Evolutionary conservation across 208 protist genomes (phyloP).

Genomic region (Trypanosoma rangeli): DNA sequence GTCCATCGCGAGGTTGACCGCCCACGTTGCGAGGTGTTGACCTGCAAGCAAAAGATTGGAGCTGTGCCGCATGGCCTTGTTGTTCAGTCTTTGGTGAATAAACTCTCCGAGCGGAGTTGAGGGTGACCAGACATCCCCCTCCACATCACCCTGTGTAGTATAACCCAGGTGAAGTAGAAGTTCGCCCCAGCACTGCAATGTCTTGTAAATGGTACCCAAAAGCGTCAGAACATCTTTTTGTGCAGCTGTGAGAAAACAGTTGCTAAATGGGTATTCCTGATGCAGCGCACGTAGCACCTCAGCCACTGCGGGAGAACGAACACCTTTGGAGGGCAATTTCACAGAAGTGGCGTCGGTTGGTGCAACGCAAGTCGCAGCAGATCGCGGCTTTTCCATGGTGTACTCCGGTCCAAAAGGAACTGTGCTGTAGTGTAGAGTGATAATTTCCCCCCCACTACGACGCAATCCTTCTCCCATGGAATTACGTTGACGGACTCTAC

Average conservation of each 20-base stretch:
- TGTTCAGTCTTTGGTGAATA: conserved; percentile 73
- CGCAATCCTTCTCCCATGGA: conserved; percentile 13
- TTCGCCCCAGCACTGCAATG: conserved; percentile 45
- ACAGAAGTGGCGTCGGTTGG: conserved; percentile 35
- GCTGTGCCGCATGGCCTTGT: conserved; percentile 80
- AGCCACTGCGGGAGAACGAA: conserved; percentile 15
- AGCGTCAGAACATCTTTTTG: conserved; percentile 67
- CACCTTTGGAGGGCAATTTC: conserved; percentile 33
- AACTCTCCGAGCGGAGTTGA: conserved; percentile 54
- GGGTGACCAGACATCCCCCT: conserved; percentile 31
- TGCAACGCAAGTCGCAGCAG: conserved; percentile 24
- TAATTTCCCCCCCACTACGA: conserved; percentile 14
- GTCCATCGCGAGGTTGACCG: conserved; percentile 77
- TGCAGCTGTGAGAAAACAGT: conserved; percentile 38
- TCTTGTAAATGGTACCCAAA: conserved; percentile 55
- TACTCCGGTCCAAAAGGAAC: conserved; percentile 51
- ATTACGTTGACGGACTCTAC: conserved; percentile 6
- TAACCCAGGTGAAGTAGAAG: conserved; percentile 27
- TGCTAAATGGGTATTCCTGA: conserved; percentile 51
- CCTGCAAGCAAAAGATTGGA: conserved; percentile 72
- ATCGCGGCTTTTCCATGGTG: conserved; percentile 16
- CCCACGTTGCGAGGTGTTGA: conserved; percentile 76
- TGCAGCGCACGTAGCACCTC: conserved; percentile 31
- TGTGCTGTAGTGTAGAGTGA: conserved; percentile 70
- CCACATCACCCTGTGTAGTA: conserved; percentile 2